Evolutionary conservation across 2,329 filamentous ascomycete species (phyloP), one percentile per base, ranked within the genome.

Genomic region (Cladophialophora psammophila): DNA sequence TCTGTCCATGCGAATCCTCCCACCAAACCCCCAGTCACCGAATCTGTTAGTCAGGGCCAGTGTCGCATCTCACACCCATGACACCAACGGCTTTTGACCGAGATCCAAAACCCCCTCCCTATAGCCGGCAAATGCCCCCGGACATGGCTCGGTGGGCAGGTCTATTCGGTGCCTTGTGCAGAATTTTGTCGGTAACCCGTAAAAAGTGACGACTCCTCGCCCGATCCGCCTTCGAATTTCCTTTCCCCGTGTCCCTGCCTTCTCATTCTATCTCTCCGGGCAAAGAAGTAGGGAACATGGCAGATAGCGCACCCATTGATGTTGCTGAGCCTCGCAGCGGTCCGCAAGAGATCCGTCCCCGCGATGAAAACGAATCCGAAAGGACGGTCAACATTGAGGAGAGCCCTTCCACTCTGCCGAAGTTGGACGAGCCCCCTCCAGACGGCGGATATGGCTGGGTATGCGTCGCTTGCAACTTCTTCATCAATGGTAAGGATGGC

Each of bases 381-480:
- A 56, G 57, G n/a, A 64, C 60, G 12, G 35, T 63, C 20, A 63
- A 72, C 31, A 12, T 71, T 40, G 70, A 72, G 35, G 59, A 63
- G 10, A 36, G 63, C 18, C 56, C 65, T 10, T 58, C 63, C 18
- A 60, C 64, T 8, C 61, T 66, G 9, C 66, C 63, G 18, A 70
- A 70, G 55, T 18, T 68, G 8, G 68, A 70, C 34, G 78, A 80
- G 64, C 71, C 67, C 20, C 77, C 79, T 36, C 81, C 81, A 45
- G 85, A 88, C 72, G 86, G 86, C 48, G 86, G 87, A 26, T 88
- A 87, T 78, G 86, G 87, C 67, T 89, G 87, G 86, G 82, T 88
- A 26, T 87, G 87, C 62, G 84, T 87, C n/a, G 73, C 80, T 2
- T 83, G 81, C 45, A 80, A 84, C 68, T 82, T 84, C 59, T 76